Evolutionary conservation across 129 eudicot species (phyloP).

Genomic region (Calendula officinalis): DNA sequence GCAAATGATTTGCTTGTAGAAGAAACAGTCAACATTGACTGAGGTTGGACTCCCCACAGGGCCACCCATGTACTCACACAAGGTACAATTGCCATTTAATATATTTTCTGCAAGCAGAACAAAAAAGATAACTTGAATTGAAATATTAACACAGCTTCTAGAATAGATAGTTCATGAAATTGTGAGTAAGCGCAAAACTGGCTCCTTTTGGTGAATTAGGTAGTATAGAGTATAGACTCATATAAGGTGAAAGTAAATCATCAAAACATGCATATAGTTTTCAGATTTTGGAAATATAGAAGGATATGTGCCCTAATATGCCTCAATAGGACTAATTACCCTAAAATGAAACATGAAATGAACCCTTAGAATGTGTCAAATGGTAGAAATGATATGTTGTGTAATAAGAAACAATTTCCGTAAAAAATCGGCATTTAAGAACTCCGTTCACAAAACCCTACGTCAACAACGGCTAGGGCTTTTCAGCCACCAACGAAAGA

Average conservation of each 20-base stretch:
- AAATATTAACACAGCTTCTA: no score
- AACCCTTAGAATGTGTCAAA: no score
- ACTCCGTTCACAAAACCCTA: not conserved
- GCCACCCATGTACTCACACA: conserved; percentile 69
- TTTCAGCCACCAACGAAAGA: conserved; percentile 6
- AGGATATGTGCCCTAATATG: no score
- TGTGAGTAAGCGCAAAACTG: not conserved
- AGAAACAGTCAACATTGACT: conserved; percentile 33
- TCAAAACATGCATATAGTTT: no score
- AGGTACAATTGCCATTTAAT: conserved; percentile 67
- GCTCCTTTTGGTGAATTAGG: conserved; percentile 8
- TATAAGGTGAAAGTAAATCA: no score
- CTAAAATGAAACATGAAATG: no score
- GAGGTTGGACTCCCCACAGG: conserved; percentile 64
- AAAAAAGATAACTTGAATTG: not conserved
- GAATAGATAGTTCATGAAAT: not conserved
- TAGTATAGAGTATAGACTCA: not conserved
- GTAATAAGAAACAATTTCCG: no score
- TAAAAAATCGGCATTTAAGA: no score
- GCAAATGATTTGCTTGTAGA: conserved; percentile 40
- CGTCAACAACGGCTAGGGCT: not conserved
- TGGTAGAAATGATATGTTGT: no score
- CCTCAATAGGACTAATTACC: no score
- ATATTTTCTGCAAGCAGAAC: conserved; percentile 21
- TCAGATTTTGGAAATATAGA: no score